Percentiles rank a stretch among this genome's conserved stretches.
These are phyloP conservation scores for Aspergillus hortae DNA, from an alignment of 2,329 filamentous ascomycete genomes.

Conservation along the genomic window DNA sequence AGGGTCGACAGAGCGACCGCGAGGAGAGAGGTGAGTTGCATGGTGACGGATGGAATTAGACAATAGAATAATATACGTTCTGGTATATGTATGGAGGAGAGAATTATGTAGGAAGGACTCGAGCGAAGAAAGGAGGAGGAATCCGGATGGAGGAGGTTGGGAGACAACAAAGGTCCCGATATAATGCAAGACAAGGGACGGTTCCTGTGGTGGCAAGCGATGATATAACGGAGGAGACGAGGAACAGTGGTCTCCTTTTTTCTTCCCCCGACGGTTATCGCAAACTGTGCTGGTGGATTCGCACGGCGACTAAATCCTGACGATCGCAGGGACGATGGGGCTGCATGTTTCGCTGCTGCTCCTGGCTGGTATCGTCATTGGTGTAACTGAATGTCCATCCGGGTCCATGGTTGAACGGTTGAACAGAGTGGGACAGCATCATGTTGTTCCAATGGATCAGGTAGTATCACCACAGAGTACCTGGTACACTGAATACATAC, in stretches of 20 bases:
- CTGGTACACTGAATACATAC: no score
- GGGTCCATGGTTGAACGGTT: not conserved
- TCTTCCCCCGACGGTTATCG: not conserved
- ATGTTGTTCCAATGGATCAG: not conserved
- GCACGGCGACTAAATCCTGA: constrained; percentile 1
- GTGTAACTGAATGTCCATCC: not conserved
- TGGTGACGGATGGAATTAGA: constrained; percentile 12
- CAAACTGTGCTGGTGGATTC: not conserved
- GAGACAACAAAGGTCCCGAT: not conserved
- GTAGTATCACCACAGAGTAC: no score
- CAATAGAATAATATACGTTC: not conserved
- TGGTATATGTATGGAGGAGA: not conserved
- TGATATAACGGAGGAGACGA: not conserved
- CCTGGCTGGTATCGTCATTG: not conserved
- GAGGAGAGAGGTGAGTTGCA: constrained; percentile 28
- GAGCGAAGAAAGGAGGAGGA: not conserved
- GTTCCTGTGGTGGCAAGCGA: not conserved
- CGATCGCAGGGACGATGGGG: constrained; percentile 3
- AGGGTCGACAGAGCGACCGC: constrained; percentile 22
- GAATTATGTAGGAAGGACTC: not conserved
- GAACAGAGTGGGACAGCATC: not conserved
- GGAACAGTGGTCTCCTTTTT: not conserved
- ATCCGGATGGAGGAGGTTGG: not conserved
- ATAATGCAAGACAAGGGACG: not conserved
- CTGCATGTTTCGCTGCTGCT: not conserved